phyloP scores from a whole-genome alignment of 2,329 filamentous ascomycete genomes.

The Phoma sp. region DNA sequence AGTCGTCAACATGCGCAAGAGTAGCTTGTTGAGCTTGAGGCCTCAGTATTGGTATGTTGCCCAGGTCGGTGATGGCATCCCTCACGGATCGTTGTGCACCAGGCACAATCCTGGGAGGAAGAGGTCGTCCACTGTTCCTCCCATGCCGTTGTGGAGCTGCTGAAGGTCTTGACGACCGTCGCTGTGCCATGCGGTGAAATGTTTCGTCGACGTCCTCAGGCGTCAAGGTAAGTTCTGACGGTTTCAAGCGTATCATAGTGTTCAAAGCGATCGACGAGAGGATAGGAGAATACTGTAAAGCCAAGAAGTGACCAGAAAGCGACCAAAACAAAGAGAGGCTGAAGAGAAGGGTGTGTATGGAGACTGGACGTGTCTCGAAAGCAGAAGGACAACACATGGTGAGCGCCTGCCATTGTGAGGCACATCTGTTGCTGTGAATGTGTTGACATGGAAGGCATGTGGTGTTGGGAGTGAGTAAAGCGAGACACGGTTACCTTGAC shows the following conservation, averaged over 20 bases:
- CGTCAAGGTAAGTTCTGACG: conserved; percentile 48
- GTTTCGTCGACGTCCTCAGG: conserved; percentile 47
- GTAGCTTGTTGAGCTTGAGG: conserved; percentile 33
- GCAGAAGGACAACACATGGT: neutral
- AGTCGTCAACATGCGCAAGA: conserved; percentile 26
- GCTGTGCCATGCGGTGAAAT: conserved; percentile 39
- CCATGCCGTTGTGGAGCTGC: conserved; percentile 6
- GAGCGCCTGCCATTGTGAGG: conserved; percentile 4
- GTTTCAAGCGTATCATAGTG: conserved; percentile 46
- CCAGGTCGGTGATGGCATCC: conserved; percentile 37
- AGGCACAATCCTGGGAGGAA: conserved; percentile 34
- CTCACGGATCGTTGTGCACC: conserved; percentile 43
- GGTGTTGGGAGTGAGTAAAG: neutral
- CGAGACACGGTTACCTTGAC: too few relatives aligned
- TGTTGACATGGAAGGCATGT: neutral
- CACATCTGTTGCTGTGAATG: neutral
- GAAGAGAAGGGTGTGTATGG: neutral
- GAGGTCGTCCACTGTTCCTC: conserved; percentile 7
- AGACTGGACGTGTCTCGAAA: neutral
- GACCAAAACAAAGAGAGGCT: conserved; percentile 1
- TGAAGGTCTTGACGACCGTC: conserved; percentile 20
- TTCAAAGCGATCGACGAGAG: conserved; percentile 14
- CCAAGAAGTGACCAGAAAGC: conserved; percentile 22
- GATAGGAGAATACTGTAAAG: conserved; percentile 16
- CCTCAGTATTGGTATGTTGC: conserved; percentile 33